A percentile compares a stretch with the other conserved stretches of the same genome.
phyloP scores from a whole-genome alignment of 2,329 filamentous ascomycete genomes.

The Cordyceps cateniannulata region DNA sequence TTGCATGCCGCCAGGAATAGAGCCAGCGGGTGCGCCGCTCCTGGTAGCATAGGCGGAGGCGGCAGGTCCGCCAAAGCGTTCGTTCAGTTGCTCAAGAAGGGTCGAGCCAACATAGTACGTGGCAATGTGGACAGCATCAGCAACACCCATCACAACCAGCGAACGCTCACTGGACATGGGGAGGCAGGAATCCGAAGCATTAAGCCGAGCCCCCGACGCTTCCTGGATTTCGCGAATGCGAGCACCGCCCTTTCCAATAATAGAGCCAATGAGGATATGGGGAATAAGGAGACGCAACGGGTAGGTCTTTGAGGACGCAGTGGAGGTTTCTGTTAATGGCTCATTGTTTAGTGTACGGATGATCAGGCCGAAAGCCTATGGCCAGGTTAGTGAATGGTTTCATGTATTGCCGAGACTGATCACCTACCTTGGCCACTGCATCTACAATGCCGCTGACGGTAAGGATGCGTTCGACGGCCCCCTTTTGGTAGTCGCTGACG shows the following conservation, averaged over 20 bases:
- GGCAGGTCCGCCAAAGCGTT: conserved; percentile 90
- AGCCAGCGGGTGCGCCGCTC: conserved; percentile 85
- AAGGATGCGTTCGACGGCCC: conserved; percentile 93
- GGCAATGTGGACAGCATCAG: conserved; percentile 96
- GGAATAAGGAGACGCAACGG: conserved; percentile 91
- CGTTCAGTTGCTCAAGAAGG: conserved; percentile 93
- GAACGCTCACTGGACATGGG: conserved; percentile 94
- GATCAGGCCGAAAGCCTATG: conserved; percentile 89
- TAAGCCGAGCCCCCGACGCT: conserved; percentile 89
- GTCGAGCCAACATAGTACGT: conserved; percentile 98
- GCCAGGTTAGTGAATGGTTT: conserved; percentile 21
- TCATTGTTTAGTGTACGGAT: conserved; percentile 98
- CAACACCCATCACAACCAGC: conserved; percentile 95
- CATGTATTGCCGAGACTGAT: background rate
- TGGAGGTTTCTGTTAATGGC: conserved; percentile 79
- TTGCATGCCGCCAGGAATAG: conserved; percentile 95
- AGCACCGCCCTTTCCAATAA: conserved; percentile 94
- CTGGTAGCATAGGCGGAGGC: conserved; percentile 97
- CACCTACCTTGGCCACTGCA: conserved; percentile 85
- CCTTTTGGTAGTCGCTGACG: conserved; percentile 95
- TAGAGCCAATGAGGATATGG: conserved; percentile 95
- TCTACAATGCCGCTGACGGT: conserved; percentile 96
- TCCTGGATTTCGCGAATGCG: conserved; percentile 98
- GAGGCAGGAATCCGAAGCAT: conserved; percentile 91
- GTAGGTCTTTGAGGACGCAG: conserved; percentile 92